Base-by-base conservation (phyloP, 192 early-diverging fungal species). In the Oehlia diaphana region DNA sequence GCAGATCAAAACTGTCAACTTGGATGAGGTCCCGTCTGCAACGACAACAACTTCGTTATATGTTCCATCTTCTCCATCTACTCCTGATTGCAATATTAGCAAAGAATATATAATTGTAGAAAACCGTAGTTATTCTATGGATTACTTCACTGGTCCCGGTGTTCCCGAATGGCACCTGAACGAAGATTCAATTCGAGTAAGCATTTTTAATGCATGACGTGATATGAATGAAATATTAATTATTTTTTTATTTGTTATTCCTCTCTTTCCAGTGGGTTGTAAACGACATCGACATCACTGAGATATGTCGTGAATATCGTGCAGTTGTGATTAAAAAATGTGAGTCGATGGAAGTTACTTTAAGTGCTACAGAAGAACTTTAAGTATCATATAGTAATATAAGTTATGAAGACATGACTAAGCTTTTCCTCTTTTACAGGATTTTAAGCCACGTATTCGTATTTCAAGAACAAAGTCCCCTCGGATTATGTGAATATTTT, bases 361-460 rank as follows among this genome's bases (percentile, higher is more conserved):
- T 74, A 14, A 62, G 26, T 74, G 73, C 61, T 53, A 47, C 16
- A 3, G 73, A 74, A 33, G 33, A 74, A 74, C 50, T 74, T 61
- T 74, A 33, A 37, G 35, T 74, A 74, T 37, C 28, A 62, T 62
- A 62, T 74, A 62, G n/a, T 53, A 74, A 63, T 74, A 28, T 74
- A 62, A 33, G 33, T 74, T 19, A 21, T 62, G 33, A 74, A 74
- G 33, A 13, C 33, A 14, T 68, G 33, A 37, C 9, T 71, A 47
- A 71, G 42, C 21, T 23, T 26, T 71, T 71, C 69, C 21, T 47
- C 39, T 65, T 64, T 76, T 65, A 42, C 58, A 76, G 33, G 37
- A n/a, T 10, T 65, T 23, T 76, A 76, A 76, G 74, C n/a, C 74
- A 64, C 9, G 37, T 76, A 5, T 76, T 64, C 39, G 74, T 76